Conservation (phyloP, 2,329 filamentous ascomycete genomes). For the Cladosporium austrohemisphaericum region DNA sequence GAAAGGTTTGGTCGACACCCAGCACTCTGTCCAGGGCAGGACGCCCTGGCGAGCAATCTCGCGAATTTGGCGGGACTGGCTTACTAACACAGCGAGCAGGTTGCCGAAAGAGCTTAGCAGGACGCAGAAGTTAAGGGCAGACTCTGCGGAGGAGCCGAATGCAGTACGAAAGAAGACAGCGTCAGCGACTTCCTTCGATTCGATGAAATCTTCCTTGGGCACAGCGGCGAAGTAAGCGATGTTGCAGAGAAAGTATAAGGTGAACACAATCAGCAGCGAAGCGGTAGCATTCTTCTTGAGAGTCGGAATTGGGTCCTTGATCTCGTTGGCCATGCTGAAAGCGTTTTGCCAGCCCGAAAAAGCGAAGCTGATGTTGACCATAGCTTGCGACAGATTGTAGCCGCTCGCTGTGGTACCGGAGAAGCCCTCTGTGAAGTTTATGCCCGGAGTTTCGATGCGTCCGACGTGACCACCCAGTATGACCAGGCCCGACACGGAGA, state of each 20-base stretch:
- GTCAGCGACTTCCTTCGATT: conserved; percentile 53
- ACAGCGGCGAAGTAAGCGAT: conserved; percentile 59
- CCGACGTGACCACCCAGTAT: conserved; percentile 56
- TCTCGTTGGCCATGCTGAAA: conserved; percentile 60
- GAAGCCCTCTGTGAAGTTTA: conserved; percentile 56
- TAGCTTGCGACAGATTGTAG: conserved; percentile 54
- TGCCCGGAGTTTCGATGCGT: conserved; percentile 46
- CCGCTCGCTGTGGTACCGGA: conserved; percentile 41
- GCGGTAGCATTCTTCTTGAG: conserved; percentile 50
- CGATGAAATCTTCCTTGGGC: conserved; percentile 51
- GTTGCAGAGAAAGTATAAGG: conserved; percentile 56
- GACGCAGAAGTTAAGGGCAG: conserved; percentile 56
- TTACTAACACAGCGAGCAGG: conserved; percentile 53
- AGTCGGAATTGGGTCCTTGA: conserved; percentile 56
- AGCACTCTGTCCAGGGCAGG: conserved; percentile 57
- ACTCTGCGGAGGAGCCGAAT: conserved; percentile 51
- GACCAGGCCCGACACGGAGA: conserved; percentile 52
- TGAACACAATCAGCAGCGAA: conserved; percentile 46
- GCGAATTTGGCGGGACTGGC: conserved; percentile 54
- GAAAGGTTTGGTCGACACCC: conserved; percentile 61
- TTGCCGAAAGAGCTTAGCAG: conserved; percentile 58
- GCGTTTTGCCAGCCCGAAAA: conserved; percentile 58
- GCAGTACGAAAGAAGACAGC: conserved; percentile 58
- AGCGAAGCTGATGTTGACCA: conserved; percentile 49
- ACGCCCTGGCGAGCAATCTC: conserved; percentile 61